A percentile compares a stretch with the other conserved stretches of the same genome.
Conservation (phyloP, 305 asterid species). For the Rubia tinctorum region DNA sequence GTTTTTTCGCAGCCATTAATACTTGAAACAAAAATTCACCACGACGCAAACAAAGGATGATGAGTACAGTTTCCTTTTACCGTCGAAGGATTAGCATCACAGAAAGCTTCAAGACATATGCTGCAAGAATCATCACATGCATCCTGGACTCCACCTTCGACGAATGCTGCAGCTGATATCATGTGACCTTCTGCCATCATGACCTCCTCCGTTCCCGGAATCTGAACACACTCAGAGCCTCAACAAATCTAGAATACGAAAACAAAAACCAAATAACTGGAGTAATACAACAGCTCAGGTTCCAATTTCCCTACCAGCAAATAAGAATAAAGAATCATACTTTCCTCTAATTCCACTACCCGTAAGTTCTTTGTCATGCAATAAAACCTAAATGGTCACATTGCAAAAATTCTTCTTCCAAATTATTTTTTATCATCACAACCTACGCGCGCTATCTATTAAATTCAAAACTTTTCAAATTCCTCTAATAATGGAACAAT, state of each 20-base stretch:
- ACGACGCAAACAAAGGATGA: constrained; percentile 5
- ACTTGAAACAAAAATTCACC: constrained; percentile 3
- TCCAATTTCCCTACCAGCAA: background rate
- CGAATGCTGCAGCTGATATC: constrained; percentile 82
- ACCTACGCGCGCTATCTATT: background rate
- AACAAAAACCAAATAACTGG: background rate
- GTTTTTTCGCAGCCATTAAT: constrained; percentile 12
- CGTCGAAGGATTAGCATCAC: constrained; percentile 71
- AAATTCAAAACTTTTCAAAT: too few species aligned
- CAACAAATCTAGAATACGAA: background rate
- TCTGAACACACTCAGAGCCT: constrained; percentile 23
- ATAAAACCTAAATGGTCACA: background rate
- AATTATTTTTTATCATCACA: background rate
- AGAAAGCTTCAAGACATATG: constrained; percentile 83
- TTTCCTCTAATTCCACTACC: background rate
- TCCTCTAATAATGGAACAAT: background rate
- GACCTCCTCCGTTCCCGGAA: constrained; percentile 46
- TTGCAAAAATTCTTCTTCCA: background rate
- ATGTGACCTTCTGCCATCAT: constrained; percentile 43
- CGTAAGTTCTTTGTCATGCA: background rate
- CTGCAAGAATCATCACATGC: constrained; percentile 90
- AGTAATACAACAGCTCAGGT: background rate
- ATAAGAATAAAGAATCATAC: background rate
- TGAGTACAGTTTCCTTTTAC: constrained; percentile 25
- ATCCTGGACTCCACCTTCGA: constrained; percentile 85